These are phyloP conservation scores for Alternaria tenuissima DNA, from an alignment of 2,329 filamentous ascomycete species.

Conservation along the genomic window DNA sequence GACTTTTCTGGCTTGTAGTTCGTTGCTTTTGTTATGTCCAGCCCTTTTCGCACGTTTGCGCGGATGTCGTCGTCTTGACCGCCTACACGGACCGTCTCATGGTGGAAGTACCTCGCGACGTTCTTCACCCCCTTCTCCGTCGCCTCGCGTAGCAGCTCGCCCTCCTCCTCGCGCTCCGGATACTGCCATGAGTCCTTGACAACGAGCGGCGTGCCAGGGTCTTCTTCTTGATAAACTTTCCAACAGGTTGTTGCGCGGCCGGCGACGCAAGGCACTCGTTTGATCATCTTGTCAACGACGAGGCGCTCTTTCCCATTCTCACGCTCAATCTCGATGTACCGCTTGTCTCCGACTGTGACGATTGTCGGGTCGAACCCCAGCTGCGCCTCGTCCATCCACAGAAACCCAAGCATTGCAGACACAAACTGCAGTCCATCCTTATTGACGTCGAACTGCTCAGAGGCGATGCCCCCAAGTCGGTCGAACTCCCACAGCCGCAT, in stretches of 20 bases:
- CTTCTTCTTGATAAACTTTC: not conserved
- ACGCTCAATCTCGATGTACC: slow-evolving; percentile 53
- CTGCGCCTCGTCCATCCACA: too few species aligned
- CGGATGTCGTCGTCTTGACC: slow-evolving; percentile 1
- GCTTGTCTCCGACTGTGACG: slow-evolving; percentile 7
- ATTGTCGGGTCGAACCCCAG: not conserved
- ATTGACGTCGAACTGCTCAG: not conserved
- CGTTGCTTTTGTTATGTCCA: slow-evolving; percentile 3
- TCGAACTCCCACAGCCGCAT: not conserved
- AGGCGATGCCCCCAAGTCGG: not conserved
- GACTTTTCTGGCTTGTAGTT: not conserved
- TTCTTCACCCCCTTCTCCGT: slow-evolving; percentile 50
- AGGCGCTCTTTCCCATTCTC: slow-evolving; percentile 34
- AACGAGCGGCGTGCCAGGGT: not conserved
- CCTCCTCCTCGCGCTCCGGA: not conserved
- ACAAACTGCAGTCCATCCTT: not conserved
- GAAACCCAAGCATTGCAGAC: not conserved
- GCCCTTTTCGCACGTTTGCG: not conserved
- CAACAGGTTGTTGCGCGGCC: slow-evolving; percentile 14
- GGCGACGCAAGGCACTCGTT: slow-evolving; percentile 20
- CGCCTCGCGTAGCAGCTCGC: slow-evolving; percentile 33
- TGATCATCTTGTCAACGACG: slow-evolving; percentile 27
- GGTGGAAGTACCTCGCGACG: slow-evolving; percentile 55
- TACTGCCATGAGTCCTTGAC: slow-evolving; percentile 3
- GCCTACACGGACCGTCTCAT: slow-evolving; percentile 50